These are phyloP conservation scores for Sarcocystis neurona DNA, from an alignment of 169 alveolate genomes.

Conservation along the genomic window DNA sequence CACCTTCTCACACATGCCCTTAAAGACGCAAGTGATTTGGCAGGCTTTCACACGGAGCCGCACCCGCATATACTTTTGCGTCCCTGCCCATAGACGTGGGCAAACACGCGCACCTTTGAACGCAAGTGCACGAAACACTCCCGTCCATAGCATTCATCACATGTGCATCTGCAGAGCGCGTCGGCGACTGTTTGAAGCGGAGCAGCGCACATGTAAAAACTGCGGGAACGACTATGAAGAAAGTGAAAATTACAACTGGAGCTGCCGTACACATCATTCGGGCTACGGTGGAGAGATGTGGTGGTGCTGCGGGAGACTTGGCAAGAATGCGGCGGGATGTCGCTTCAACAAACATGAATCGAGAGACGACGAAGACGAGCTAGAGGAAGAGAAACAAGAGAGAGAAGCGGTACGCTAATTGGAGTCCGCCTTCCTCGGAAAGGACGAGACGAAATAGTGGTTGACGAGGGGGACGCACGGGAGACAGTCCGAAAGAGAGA, in stretches of 20 bases:
- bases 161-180: constrained; percentile 12
- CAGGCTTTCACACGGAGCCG: too few relatives aligned
- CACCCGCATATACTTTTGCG: too few relatives aligned
- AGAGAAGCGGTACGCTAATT: constrained; percentile 7
- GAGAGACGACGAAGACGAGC: constrained; percentile 82
- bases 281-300: constrained; percentile 78
- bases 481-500: too few relatives aligned
- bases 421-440: neutral
- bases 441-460: neutral
- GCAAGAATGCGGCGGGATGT: constrained; percentile 78
- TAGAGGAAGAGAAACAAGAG: constrained; percentile 52
- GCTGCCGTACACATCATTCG: constrained; percentile 76
- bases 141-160: too few relatives aligned
- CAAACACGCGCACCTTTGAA: too few relatives aligned
- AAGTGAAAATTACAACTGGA: constrained; percentile 78
- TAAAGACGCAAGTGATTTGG: too few relatives aligned
- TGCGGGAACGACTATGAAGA: constrained; percentile 71
- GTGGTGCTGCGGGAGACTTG: constrained; percentile 83
- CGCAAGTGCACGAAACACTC: too few relatives aligned
- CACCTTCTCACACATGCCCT: too few relatives aligned
- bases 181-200: constrained; percentile 43
- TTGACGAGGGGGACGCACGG: too few relatives aligned
- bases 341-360: constrained; percentile 75
- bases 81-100: too few relatives aligned
- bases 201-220: constrained; percentile 58